Conservation (phyloP, 192 early-diverging fungal species). For the Rhizophlyctis rosea region DNA sequence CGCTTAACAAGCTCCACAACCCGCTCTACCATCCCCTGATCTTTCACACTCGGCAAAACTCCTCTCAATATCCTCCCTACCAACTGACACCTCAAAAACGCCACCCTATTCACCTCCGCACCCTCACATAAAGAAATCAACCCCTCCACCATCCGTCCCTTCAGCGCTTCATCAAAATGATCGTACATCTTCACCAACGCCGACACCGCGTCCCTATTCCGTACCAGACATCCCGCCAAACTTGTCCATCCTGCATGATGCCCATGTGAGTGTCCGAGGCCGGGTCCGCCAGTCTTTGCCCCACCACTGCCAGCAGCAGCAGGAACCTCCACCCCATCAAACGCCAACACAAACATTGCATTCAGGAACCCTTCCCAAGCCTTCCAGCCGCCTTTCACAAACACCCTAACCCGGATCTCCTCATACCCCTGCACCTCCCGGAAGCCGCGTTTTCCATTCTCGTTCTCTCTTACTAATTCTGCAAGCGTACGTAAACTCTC, state of each 20-base stretch:
- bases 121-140: constrained; percentile 23
- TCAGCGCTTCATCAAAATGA: constrained; percentile 17
- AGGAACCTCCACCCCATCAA: neutral
- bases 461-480: constrained; percentile 19
- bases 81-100: constrained; percentile 25
- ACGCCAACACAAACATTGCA: constrained; percentile 25
- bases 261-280: too few species aligned
- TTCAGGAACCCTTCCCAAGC: constrained; percentile 31
- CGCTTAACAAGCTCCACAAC: constrained; percentile 29
- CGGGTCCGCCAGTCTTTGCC: neutral
- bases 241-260: too few species aligned
- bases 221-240: too few species aligned
- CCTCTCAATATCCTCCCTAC: constrained; percentile 26
- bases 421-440: constrained; percentile 29
- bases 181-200: constrained; percentile 21
- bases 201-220: constrained; percentile 33
- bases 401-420: constrained; percentile 28
- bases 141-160: constrained; percentile 15
- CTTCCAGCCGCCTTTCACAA: constrained; percentile 13
- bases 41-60: constrained; percentile 14
- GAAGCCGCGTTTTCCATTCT: constrained; percentile 24
- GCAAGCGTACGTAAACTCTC: constrained; percentile 25
- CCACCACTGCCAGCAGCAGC: neutral
- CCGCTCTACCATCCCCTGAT: constrained; percentile 20
- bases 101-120: constrained; percentile 38